phyloP scores from a whole-genome alignment of 257 asterid genomes.

The Przewalskia tangutica region DNA sequence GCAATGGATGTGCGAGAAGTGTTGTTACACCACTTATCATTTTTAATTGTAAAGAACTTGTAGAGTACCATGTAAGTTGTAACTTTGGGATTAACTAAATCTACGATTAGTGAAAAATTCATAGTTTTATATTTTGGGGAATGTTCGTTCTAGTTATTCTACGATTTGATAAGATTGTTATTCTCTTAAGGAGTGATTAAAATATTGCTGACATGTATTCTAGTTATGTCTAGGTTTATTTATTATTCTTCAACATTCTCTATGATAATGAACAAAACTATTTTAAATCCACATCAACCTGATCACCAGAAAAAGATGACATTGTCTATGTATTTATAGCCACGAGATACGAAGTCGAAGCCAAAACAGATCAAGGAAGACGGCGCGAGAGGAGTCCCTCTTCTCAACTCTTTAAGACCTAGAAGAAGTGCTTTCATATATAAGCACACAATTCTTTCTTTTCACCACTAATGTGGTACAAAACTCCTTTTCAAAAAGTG shows the following conservation, averaged over 20 bases:
- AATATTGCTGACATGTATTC: not conserved
- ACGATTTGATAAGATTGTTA: too few species aligned
- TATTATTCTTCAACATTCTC: not conserved
- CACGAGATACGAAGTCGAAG: too few species aligned
- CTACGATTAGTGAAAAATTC: not conserved
- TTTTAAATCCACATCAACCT: not conserved
- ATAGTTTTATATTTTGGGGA: not conserved
- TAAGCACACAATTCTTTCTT: too few species aligned
- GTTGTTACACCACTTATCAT: not conserved
- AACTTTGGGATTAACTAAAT: conserved; percentile 1
- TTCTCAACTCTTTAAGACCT: too few species aligned
- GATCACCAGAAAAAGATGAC: not conserved
- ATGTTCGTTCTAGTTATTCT: not conserved
- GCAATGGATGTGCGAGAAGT: not conserved
- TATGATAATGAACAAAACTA: not conserved
- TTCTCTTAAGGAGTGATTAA: not conserved
- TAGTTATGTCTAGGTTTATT: not conserved
- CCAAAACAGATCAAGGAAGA: too few species aligned
- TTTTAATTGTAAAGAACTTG: not conserved
- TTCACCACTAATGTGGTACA: too few species aligned
- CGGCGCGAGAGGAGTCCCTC: too few species aligned
- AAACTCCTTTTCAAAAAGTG: too few species aligned
- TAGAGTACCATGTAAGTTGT: not conserved
- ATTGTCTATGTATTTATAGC: too few species aligned
- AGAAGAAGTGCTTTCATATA: too few species aligned